Evolutionary conservation across 2,329 filamentous ascomycete genomes (phyloP).

Genomic region (Tolypocladium sp.): DNA sequence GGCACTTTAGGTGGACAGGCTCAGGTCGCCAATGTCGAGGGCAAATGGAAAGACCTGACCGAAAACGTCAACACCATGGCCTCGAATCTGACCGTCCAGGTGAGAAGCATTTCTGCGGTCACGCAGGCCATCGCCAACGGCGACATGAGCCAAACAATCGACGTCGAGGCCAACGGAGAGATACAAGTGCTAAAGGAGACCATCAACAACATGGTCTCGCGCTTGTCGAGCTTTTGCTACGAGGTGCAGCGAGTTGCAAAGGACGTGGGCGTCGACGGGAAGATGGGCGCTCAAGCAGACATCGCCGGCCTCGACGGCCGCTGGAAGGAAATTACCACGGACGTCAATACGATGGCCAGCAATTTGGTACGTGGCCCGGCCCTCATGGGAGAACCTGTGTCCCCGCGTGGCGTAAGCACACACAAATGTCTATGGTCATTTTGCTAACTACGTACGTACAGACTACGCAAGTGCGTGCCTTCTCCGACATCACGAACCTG

Average conservation of each 20-base stretch:
- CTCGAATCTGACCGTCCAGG: conserved; percentile 61
- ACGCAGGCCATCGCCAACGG: conserved; percentile 93
- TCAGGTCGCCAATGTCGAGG: conserved; percentile 87
- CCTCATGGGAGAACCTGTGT: neutral
- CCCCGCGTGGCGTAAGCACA: neutral
- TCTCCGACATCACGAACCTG: conserved; percentile 96
- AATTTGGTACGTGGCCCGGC: conserved; percentile 40
- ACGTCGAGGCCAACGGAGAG: conserved; percentile 90
- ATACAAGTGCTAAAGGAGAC: conserved; percentile 91
- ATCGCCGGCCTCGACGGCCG: conserved; percentile 85
- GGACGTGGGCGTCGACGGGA: conserved; percentile 94
- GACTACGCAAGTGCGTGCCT: conserved; percentile 94
- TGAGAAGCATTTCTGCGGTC: conserved; percentile 86
- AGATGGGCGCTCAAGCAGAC: conserved; percentile 96
- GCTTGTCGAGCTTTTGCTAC: conserved; percentile 90
- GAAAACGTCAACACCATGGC: conserved; percentile 79
- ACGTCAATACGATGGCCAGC: conserved; percentile 87
- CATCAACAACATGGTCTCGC: conserved; percentile 97
- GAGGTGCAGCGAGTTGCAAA: conserved; percentile 93
- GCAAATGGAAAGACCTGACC: conserved; percentile 96
- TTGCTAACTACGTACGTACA: conserved; percentile 34
- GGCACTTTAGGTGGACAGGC: conserved; percentile 91
- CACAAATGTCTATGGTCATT: neutral
- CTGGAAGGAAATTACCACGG: conserved; percentile 97
- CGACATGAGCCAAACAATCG: conserved; percentile 92